These are phyloP conservation scores for Toxicodendron radicans DNA, from an alignment of 345 rosid genomes.

Conservation along the genomic window DNA sequence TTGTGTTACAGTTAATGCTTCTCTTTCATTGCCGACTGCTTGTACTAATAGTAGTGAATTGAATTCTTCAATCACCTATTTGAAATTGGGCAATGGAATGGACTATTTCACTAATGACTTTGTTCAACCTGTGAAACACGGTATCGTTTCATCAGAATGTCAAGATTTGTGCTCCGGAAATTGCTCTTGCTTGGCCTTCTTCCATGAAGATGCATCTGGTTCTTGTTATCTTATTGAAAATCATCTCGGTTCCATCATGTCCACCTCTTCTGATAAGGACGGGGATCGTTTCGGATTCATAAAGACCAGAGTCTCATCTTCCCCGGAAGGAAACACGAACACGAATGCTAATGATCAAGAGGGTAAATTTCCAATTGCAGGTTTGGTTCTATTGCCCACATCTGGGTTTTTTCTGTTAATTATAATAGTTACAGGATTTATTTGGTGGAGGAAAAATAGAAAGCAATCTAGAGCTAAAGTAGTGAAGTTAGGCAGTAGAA, in stretches of 20 bases:
- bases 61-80: constrained; percentile 15
- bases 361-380: constrained; percentile 13
- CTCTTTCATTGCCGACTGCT: constrained; percentile 1
- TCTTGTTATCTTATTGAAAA: constrained; percentile 18
- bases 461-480: neutral
- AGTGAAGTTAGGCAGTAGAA: neutral
- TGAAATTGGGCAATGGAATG: neutral
- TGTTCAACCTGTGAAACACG: constrained; percentile 6
- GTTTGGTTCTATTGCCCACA: constrained; percentile 18
- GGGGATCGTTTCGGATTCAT: constrained; percentile 16
- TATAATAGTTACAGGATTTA: neutral
- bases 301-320: constrained; percentile 1
- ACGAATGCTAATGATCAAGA: neutral
- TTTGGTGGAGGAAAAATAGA: constrained; percentile 1
- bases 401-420: constrained; percentile 7
- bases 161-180: constrained; percentile 17
- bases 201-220: constrained; percentile 5
- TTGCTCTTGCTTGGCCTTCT: constrained; percentile 25
- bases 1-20: constrained; percentile 13
- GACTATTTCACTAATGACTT: constrained; percentile 21
- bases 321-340: neutral
- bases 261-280: neutral
- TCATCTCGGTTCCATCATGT: constrained; percentile 20
- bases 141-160: constrained; percentile 4
- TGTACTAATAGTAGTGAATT: neutral